Conservation (phyloP, 73 alveolate species). For the Tetrahymena elliotti region DNA sequence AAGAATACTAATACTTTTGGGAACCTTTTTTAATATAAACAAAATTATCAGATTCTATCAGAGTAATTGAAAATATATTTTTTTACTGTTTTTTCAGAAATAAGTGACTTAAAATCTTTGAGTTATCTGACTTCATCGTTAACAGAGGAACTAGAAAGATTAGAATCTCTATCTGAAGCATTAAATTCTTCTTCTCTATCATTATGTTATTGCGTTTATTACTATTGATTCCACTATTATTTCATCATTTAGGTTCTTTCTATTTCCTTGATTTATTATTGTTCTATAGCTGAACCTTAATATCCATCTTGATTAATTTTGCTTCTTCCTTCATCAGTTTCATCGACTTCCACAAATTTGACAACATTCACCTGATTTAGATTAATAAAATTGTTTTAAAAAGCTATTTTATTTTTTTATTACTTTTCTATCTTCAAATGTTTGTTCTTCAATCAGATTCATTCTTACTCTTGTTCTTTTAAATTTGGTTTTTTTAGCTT, state of each 20-base stretch:
- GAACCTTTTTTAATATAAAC: conserved; percentile 9
- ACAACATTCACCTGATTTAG: background rate
- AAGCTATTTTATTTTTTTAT: background rate
- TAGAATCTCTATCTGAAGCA: conserved; percentile 23
- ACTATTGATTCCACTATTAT: background rate
- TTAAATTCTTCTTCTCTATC: conserved; percentile 14
- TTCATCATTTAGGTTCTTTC: conserved; percentile 3
- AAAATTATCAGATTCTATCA: background rate
- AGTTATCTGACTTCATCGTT: conserved; percentile 26
- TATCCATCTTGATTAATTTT: background rate
- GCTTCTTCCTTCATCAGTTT: background rate
- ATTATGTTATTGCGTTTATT: background rate
- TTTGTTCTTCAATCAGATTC: background rate
- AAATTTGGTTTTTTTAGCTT: background rate
- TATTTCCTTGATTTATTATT: background rate
- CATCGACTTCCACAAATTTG: background rate
- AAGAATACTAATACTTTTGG: conserved; percentile 24
- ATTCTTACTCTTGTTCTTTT: background rate
- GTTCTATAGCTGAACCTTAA: background rate
- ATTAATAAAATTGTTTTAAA: background rate
- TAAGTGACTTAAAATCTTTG: conserved; percentile 21
- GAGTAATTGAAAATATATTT: no score
- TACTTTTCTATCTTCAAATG: background rate
- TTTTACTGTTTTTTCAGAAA: conserved; percentile 14
- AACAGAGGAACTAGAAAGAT: conserved; percentile 6